Conservation (phyloP, 805 yeast species). For the Starmerella powellii region DNA sequence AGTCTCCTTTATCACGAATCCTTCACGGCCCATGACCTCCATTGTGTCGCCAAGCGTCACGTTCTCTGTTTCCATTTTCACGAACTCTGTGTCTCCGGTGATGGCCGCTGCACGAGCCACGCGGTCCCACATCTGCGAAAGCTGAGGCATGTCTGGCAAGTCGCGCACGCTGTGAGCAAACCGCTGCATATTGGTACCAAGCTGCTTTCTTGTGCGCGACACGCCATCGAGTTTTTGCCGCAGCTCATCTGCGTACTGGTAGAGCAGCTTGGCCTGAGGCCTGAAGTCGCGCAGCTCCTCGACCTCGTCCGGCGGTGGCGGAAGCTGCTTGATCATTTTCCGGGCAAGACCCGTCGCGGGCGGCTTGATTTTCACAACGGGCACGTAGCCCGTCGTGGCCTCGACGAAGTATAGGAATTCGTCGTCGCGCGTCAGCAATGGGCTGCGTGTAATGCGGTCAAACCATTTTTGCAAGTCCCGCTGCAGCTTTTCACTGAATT, state of each 20-base stretch:
- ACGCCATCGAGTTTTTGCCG: conserved; percentile 47
- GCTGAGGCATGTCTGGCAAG: conserved; percentile 4
- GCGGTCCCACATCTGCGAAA: conserved; percentile 50
- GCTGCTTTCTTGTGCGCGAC: conserved; percentile 34
- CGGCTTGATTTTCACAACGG: conserved; percentile 45
- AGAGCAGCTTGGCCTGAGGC: conserved; percentile 70
- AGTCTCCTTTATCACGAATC: conserved; percentile 82
- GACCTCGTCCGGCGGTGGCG: conserved; percentile 83
- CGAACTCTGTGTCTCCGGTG: conserved; percentile 64
- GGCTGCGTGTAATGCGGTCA: conserved; percentile 56
- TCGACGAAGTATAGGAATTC: conserved; percentile 79
- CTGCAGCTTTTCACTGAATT: conserved; percentile 50
- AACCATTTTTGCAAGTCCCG: conserved; percentile 75
- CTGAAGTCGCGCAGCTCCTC: conserved; percentile 71
- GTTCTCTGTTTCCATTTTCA: conserved; percentile 57
- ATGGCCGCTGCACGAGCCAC: conserved; percentile 55
- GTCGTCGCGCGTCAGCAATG: conserved; percentile 73
- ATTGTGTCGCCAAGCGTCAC: conserved; percentile 70
- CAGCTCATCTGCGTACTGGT: conserved; percentile 43
- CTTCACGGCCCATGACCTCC: conserved; percentile 52
- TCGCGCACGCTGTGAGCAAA: conserved; percentile 3
- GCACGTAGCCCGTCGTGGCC: conserved; percentile 56
- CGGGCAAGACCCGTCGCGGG: conserved; percentile 80
- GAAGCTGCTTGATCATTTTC: conserved; percentile 80
- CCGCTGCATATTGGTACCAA: conserved; percentile 45